phyloP scores from a whole-genome alignment of 306 rosid genomes.

The Vachellia collinsii region DNA sequence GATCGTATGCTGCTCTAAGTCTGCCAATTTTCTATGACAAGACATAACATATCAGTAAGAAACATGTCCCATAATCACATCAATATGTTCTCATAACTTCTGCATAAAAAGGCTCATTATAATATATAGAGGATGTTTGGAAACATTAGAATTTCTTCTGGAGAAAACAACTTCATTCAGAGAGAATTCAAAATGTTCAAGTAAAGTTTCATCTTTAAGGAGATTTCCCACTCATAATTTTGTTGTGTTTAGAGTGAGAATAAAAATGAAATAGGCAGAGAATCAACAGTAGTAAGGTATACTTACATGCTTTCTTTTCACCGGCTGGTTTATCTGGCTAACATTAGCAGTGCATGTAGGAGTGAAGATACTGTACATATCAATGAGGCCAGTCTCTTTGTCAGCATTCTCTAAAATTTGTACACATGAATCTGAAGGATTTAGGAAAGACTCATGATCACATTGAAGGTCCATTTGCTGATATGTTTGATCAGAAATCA shows the following conservation, averaged over 20 bases:
- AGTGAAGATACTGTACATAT: constrained; percentile 81
- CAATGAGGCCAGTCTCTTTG: constrained; percentile 74
- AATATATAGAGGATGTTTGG: not conserved
- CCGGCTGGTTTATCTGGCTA: constrained; percentile 55
- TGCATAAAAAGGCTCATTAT: not conserved
- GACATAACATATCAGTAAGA: constrained; percentile 33
- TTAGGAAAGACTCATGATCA: constrained; percentile 53
- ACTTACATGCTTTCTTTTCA: constrained; percentile 73
- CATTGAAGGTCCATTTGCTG: constrained; percentile 63
- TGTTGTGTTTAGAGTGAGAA: not conserved
- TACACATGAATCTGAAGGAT: constrained; percentile 61
- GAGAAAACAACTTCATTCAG: constrained; percentile 1
- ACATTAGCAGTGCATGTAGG: constrained; percentile 56
- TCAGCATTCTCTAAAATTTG: constrained; percentile 47
- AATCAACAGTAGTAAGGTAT: not conserved
- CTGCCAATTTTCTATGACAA: constrained; percentile 58
- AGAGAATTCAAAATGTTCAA: not conserved
- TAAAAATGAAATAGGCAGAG: not conserved
- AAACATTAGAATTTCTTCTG: constrained; percentile 3
- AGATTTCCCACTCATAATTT: not conserved
- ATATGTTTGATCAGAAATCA: constrained; percentile 89
- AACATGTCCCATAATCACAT: constrained; percentile 21
- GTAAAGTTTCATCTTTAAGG: not conserved
- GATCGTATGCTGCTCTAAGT: constrained; percentile 68
- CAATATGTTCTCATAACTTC: not conserved